Base-by-base conservation (phyloP, 2,329 filamentous ascomycete species). In the Penicillium griseofulvum region DNA sequence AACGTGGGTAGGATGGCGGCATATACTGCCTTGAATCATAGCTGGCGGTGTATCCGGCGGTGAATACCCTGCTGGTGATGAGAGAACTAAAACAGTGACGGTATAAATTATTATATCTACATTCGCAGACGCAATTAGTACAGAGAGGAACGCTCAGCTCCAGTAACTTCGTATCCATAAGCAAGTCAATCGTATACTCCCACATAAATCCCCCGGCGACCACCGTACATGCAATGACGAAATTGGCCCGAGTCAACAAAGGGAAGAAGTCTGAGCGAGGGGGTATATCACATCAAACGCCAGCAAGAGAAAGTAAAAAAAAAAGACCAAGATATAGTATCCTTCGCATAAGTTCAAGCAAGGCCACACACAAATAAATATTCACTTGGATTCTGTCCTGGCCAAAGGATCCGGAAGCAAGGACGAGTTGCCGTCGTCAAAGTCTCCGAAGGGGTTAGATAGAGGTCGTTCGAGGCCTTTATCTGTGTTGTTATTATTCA, bases 221-320 rank as follows among this genome's bases (percentile, higher is more conserved):
- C 59, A 64, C 53, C 52, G 47, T 58, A 63, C 59, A 37, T 58
- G 49, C 64, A 63, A 60, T 50, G 58, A 50, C 48, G 47, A 64
- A 60, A 62, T 54, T 47, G 58, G 46, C 49, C 50, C 51, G 52
- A 54, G 51, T 54, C 60, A 64, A 55, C 62, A 59, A 65, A 58
- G 51, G 61, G 58, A 60, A 60, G 55, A 60, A 62, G 58, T 63
- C 56, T 62, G 62, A 69, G 65, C 65, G 65, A 68, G 67, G 71
- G 71, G 71, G 71, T 73, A 73, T 73, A 73, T 73, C 71, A 70
- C 70, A 71, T 70, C 59, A 62, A 72, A 73, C 69, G 71, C 69
- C 71, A 64, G 33, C 54, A 59, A 55, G 46, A 49, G n/a, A 53
- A 52, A 46, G 42, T 36, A 54, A 55, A 49, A 55, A 42, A 49